These are phyloP conservation scores for Simmondsia chinensis DNA, from an alignment of 148 eudicot species.

Conservation along the genomic window DNA sequence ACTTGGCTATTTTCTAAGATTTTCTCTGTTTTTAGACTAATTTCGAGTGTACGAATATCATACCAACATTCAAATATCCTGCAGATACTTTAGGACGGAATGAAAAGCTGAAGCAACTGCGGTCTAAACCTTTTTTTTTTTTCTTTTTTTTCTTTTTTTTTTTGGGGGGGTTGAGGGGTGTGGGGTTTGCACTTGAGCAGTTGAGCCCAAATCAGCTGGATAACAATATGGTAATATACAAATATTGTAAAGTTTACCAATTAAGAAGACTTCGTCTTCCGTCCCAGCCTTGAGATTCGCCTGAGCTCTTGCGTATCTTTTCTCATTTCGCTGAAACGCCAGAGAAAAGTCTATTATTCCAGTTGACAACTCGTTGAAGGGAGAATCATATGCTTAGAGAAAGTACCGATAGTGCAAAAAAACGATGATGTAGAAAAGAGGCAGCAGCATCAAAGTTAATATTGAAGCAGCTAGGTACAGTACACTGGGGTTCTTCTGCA, in stretches of 20 bases:
- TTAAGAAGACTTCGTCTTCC: conserved; percentile 71
- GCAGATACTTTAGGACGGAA: no score
- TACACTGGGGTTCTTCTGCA: conserved; percentile 75
- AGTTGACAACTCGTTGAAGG: background rate
- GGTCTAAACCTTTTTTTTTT: no score
- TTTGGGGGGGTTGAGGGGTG: no score
- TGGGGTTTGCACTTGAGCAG: no score
- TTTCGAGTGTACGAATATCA: no score
- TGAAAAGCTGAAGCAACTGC: no score
- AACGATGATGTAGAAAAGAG: conserved; percentile 74
- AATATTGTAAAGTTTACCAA: conserved; percentile 20
- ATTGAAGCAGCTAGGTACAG: conserved; percentile 70
- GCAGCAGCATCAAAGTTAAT: conserved; percentile 77
- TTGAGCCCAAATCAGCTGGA: no score
- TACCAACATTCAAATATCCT: no score
- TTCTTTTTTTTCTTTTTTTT: no score
- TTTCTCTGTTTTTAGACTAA: no score
- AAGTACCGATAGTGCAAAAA: conserved; percentile 73
- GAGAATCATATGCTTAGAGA: background rate
- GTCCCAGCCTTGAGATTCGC: conserved; percentile 48
- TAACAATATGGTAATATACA: no score
- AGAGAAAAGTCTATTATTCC: conserved; percentile 1
- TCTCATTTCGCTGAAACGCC: conserved; percentile 55
- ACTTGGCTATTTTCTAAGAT: no score
- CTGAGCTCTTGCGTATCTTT: conserved; percentile 60